These are phyloP conservation scores for Galium porrigens DNA, from an alignment of 305 asterid species.

Conservation along the genomic window DNA sequence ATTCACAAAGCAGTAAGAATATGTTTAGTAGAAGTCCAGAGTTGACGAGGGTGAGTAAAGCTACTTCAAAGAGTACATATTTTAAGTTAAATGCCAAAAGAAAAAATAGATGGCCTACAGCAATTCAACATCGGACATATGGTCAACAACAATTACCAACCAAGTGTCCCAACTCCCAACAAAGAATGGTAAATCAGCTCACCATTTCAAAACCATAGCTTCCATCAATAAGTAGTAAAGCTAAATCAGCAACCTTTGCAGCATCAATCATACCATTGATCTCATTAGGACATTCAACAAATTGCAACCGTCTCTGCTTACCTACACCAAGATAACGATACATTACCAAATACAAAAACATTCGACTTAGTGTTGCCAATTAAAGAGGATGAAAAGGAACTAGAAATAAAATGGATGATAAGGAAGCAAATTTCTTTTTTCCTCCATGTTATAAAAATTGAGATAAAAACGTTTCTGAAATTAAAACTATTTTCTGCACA, in stretches of 20 bases:
- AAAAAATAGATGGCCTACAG: not conserved
- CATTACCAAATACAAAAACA: not conserved
- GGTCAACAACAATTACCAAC: not conserved
- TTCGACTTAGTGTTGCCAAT: not conserved
- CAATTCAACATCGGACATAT: not conserved
- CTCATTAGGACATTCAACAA: slow-evolving; percentile 96
- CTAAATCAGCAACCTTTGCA: slow-evolving; percentile 85
- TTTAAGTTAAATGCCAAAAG: not conserved
- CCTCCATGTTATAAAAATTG: not conserved
- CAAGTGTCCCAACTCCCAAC: not conserved
- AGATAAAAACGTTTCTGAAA: not conserved
- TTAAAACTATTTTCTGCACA: not conserved
- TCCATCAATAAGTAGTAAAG: slow-evolving; percentile 89
- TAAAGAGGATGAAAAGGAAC: not conserved
- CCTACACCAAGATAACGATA: slow-evolving; percentile 35
- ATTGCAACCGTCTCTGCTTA: slow-evolving; percentile 77
- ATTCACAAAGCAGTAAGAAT: not conserved
- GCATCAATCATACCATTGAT: slow-evolving; percentile 98
- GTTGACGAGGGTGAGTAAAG: not conserved
- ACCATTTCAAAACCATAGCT: slow-evolving; percentile 99
- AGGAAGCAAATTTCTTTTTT: not conserved
- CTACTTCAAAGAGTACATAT: not conserved
- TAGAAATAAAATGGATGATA: not conserved
- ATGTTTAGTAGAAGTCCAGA: not conserved
- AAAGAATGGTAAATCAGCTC: slow-evolving; percentile 14